Percentiles rank a stretch among this genome's conserved stretches.
Conservation (phyloP, 768 basidiomycete species). For the Serpula lacrymans region DNA sequence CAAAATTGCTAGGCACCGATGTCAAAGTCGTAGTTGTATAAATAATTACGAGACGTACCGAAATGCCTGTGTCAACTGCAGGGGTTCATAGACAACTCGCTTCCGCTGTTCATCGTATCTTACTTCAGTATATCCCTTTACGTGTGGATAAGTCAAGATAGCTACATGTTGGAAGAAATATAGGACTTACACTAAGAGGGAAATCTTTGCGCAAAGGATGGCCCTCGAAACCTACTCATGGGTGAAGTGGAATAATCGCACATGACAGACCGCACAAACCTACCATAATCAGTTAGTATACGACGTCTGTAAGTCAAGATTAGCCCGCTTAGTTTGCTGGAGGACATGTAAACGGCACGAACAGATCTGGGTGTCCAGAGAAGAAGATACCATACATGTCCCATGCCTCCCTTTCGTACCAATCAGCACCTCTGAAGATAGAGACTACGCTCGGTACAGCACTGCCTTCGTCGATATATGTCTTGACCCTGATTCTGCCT, state of each 20-base stretch:
- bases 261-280: no score
- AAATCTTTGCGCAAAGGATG: constrained; percentile 98
- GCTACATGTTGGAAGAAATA: neutral
- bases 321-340: constrained; percentile 10
- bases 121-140: constrained; percentile 95
- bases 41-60: constrained; percentile 47
- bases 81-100: constrained; percentile 94
- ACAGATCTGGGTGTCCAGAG: constrained; percentile 94
- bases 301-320: constrained; percentile 61
- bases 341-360: constrained; percentile 29
- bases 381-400: constrained; percentile 98
- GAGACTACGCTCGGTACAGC: constrained; percentile 80
- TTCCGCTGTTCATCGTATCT: constrained; percentile 98
- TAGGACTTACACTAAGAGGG: constrained; percentile 77
- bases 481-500: constrained; percentile 93
- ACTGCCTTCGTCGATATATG: constrained; percentile 91
- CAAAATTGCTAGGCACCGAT: constrained; percentile 71
- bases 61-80: constrained; percentile 98
- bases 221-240: constrained; percentile 79
- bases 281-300: constrained; percentile 97
- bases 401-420: constrained; percentile 99
- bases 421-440: constrained; percentile 90
- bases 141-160: constrained; percentile 2
- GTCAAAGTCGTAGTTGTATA: neutral
- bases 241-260: no score